A percentile compares a stretch with the other conserved stretches of the same genome.
Evolutionary conservation across 371 early-diverging fungal genomes (phyloP).

Genomic region (Zychaea mexicana): DNA sequence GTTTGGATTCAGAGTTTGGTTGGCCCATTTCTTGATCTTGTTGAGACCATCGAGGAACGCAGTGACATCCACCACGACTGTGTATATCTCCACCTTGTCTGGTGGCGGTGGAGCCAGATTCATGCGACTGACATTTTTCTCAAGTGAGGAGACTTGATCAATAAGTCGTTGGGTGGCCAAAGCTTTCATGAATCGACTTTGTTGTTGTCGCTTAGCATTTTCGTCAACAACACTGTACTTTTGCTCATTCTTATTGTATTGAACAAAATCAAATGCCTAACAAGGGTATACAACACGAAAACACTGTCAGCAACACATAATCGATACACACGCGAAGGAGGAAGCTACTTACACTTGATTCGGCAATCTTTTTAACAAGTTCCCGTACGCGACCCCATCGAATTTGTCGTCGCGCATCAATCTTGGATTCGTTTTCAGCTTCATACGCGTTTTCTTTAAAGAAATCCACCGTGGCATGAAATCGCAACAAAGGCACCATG

Average conservation of each 20-base stretch:
- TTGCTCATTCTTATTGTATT: constrained; percentile 50
- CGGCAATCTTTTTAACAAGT: constrained; percentile 38
- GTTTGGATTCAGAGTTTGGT: constrained; percentile 32
- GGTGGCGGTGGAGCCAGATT: constrained; percentile 16
- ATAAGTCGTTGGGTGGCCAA: constrained; percentile 66
- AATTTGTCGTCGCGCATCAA: constrained; percentile 39
- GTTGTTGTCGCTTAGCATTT: constrained; percentile 60
- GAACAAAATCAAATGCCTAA: constrained; percentile 55
- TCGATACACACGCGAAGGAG: background rate
- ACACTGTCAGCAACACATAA: no score
- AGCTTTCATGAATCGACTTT: constrained; percentile 60
- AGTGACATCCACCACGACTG: constrained; percentile 55
- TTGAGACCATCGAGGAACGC: constrained; percentile 51
- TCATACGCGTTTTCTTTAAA: constrained; percentile 40
- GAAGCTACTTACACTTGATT: constrained; percentile 30
- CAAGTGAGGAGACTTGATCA: constrained; percentile 65
- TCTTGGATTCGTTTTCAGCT: constrained; percentile 14
- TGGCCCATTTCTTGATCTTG: constrained; percentile 59
- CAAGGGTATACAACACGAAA: background rate
- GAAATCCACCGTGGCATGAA: constrained; percentile 44
- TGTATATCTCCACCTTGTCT: constrained; percentile 25
- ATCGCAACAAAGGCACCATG: constrained; percentile 25
- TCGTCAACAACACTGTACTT: constrained; percentile 59
- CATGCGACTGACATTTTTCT: constrained; percentile 52
- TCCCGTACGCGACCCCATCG: constrained; percentile 50